Base-by-base conservation (phyloP, 768 basidiomycete species). In the Naganishia friedmannii region DNA sequence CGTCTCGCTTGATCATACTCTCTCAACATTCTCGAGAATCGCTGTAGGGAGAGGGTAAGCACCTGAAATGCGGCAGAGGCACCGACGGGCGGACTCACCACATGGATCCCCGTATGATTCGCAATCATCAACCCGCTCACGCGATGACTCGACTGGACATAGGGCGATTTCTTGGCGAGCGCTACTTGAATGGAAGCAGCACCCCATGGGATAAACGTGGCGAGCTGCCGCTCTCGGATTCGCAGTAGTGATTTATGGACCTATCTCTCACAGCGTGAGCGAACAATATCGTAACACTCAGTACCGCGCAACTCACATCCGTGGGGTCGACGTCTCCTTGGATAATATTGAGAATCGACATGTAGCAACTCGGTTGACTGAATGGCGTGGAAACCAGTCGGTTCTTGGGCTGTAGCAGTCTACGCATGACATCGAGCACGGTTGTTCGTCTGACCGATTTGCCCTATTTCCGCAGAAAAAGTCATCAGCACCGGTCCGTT, bases 141-240 rank as follows among this genome's bases (percentile, higher is more conserved):
- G 15, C 94, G 89, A 80, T 99, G 93, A 76, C 89, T 90, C 46
- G 90, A 88, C 5, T 87, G 85, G 66, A 96, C 83, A 77, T 95
- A 95, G 7, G 93, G 93, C 19, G 92, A 93, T 75, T 87, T 88
- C 69, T 91, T 88, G 1, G 94, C 96, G 70, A 97, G 83, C 6
- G 96, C 95, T 8, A 99, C 95, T 82, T 99, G 96, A 75, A 96
- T 95, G 42, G 93, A 94, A 5, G 94, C 94, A 0, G 96, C 96
- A 15, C 96, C 96, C 96, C 96, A 99, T 7, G 96, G 96, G 72
- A 99, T 97, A 80, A 99, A 98, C 78, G 91, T 94, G 19, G 96
- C 96, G 29, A 98, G 85, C 76, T 96, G 92, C 31, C 96, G 87
- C 82, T 99, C 96, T 51, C 96, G 89, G 75, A 99, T 98, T 12